Evolutionary conservation across 176 grass and related monocot genomes (phyloP).

Genomic region (Eleusine indica): DNA sequence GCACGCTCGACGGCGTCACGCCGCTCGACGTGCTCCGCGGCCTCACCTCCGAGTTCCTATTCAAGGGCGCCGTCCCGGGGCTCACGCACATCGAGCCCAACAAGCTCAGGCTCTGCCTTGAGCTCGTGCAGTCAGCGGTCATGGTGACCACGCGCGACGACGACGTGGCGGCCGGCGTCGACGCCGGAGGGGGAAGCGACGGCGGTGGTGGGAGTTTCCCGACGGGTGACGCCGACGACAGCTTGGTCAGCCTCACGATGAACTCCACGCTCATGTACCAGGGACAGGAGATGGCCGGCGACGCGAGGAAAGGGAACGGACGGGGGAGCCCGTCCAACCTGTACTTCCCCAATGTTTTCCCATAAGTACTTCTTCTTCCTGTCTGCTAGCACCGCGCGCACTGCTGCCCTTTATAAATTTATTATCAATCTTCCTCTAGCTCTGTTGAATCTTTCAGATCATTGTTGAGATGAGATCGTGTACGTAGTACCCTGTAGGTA

Average conservation of each 20-base stretch:
- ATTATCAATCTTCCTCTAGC: conserved; percentile 2
- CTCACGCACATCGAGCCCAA: conserved; percentile 95
- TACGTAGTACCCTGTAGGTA: not conserved
- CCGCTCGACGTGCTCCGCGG: conserved; percentile 88
- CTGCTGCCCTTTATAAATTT: not conserved
- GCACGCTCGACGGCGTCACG: conserved; percentile 78
- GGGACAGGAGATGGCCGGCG: conserved; percentile 59
- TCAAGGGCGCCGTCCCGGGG: conserved; percentile 90
- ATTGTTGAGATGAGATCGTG: conserved; percentile 4
- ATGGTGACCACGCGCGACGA: conserved; percentile 90
- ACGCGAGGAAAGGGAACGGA: conserved; percentile 54
- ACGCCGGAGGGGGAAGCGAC: conserved; percentile 28
- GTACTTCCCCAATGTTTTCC: conserved; percentile 81
- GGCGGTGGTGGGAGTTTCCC: conserved; percentile 31
- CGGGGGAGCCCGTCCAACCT: conserved; percentile 58
- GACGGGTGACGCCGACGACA: conserved; percentile 58
- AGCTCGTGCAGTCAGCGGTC: conserved; percentile 92
- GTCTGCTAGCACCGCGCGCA: not conserved
- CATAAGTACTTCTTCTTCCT: conserved; percentile 20
- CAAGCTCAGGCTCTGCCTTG: conserved; percentile 94
- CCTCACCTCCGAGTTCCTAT: conserved; percentile 99
- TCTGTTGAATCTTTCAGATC: not conserved
- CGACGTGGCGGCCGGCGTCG: conserved; percentile 13
- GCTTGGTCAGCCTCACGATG: conserved; percentile 84
- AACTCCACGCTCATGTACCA: conserved; percentile 85